Evolutionary conservation across 1,284 basidiomycete species (phyloP), one percentile per base, ranked within the genome.

Genomic region (Mrakiaceae sp.): DNA sequence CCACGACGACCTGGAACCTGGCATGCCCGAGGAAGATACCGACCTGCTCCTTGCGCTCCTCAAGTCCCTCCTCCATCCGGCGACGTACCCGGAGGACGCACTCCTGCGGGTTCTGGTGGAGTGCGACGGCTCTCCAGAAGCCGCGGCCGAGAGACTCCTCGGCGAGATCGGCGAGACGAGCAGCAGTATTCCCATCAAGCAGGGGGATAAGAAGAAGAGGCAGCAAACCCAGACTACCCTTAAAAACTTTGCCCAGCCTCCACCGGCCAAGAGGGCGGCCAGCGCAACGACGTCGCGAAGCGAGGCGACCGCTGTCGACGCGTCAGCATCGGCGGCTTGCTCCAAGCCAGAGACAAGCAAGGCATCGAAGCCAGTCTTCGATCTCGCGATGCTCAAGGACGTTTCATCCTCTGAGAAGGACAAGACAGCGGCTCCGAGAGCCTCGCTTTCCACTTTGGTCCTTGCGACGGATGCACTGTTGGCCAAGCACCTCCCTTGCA

Each of bases 401-500:
- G 49, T 47, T 27, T 27, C 27, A 27, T 27, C 27, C 27, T 27
- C 27, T 27, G 27, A 27, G 27, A 27, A 27, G 27, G 27, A 2
- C 27, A 27, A 27, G 27, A 27, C 27, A 27, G 27, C 27, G 27
- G 27, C 27, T 27, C 27, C 27, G 27, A 27, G 27, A 27, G 42
- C 64, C 27, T 72, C 69, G 53, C 69, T 71, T 69, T 72, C 70
- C 53, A 71, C 67, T 44, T 68, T 70, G 65, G 64, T 66, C 44
- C 73, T 76, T 51, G 60, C 72, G 2, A 69, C 71, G 2, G 76
- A 79, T 39, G 74, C 82, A 64, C 75, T 86, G 6, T 81, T 87
- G 79, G 77, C 82, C 48, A 67, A 77, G 55, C 78, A 68, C 70
- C 77, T 70, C 71, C 75, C 74, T 6, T 73, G 67, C 63, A 74